Evolutionary conservation across 495 filamentous ascomycete species (phyloP), one percentile per base, ranked within the genome.

Genomic region (Podospora pseudopauciseta): DNA sequence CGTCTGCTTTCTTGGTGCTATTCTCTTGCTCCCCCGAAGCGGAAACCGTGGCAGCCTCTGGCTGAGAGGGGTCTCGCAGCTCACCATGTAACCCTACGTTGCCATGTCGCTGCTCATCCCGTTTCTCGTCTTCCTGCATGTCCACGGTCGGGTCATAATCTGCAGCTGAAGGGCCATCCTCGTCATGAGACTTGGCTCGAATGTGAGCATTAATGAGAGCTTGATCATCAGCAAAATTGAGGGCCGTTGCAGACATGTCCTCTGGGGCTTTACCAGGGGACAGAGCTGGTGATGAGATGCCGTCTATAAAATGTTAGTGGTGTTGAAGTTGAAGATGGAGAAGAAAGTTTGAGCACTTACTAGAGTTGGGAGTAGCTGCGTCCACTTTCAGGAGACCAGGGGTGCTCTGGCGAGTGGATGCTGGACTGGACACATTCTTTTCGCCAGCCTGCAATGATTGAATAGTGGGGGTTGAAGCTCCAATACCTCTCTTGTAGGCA

Each of bases 61-160:
- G 70, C 23, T 56, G 44, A 9, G 72, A 66, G 6, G 69, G 63
- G 30, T 70, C 75, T 11, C 78, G 72, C 0, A 71, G 67, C 60
- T 84, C 80, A 27, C 81, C 81, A 56, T 84, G 81, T 18, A 83
- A 72, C 49, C 80, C 80, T 34, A 82, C 72, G 61, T 85, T 78
- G 16, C 82, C 79, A 66, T 87, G 84, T 64, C 88, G 85, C 63
- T 86, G 81, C 71, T 88, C 88, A 70, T 92, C 87, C 64, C 91
- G 87, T 62, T 88, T 81, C 70, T 88, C 85, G 74, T 98, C 94
- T 78, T 97, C 92, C 78, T 88, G 87, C 91, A 96, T 96, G 76
- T 99, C 95, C 72, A 87, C 80, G 4, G 91, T 97, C 0, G 95
- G 96, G 75, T 97, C 93, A 79, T 99, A 97, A 73, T 97, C 92